Base-by-base conservation (phyloP, 2,329 filamentous ascomycete genomes). In the Orbilia javanica region DNA sequence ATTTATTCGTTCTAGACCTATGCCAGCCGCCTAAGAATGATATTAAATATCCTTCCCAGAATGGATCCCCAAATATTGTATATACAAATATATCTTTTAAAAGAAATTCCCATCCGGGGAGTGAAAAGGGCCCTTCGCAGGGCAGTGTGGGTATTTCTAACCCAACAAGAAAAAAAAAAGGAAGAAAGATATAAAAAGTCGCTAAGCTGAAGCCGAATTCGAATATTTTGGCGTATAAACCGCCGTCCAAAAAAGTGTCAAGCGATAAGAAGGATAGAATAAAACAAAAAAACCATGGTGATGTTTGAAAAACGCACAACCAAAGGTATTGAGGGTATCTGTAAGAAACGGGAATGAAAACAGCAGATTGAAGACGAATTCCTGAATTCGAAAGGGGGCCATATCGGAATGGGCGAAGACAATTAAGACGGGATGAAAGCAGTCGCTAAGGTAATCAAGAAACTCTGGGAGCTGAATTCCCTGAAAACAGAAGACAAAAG, bases 101-200 rank as follows among this genome's bases (percentile, higher is more conserved):
- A 64, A 52, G 60, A 2, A 18, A 13, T 29, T 39, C 66, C 36
- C 31, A 25, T 20, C 34, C 4, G 13, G 3, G 15, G 27, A 57
- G 7, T n/a, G 29, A 22, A 53, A 31, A 3, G 53, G 22, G 65
- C 36, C 72, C 72, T 42, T 76, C 65, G 72, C 72, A 70, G 72
- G 65, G 46, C 57, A 29, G 5, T 52, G 8, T 70, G 65, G 72
- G 72, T 70, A 70, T 76, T 60, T 76, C 72, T 76, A 76, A 62
- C 29, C 64, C 57, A 34, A 13, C 18, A 76, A 53, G 63, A 63
- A 55, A 63, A 46, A 64, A 53, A 64, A 36, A 44, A 44, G 42
- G 11, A 44, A 10, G 8, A 34, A n/a, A 20, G 34, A 39, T 2
- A 25, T 25, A 25, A 11, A 7, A 10, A 13, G 42, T 50, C 50